These are phyloP conservation scores for Cerioporus squamosus DNA, from an alignment of 1,284 basidiomycete genomes.

Conservation along the genomic window DNA sequence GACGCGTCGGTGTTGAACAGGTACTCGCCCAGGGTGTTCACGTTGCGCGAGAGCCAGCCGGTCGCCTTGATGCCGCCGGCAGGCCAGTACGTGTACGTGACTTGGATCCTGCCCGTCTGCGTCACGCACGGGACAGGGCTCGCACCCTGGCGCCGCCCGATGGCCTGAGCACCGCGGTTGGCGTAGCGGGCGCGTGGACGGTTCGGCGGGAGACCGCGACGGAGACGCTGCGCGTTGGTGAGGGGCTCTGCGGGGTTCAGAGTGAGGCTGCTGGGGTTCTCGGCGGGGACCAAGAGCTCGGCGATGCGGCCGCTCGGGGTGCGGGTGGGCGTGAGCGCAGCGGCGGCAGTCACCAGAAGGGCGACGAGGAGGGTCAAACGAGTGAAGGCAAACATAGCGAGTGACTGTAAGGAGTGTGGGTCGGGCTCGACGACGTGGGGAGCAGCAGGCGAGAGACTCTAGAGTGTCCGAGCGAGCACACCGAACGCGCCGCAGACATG, in stretches of 20 bases:
- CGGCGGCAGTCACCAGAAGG: slow-evolving; percentile 31
- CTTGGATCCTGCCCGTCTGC: slow-evolving; percentile 18
- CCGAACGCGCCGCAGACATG: too few relatives aligned
- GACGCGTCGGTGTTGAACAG: slow-evolving; percentile 9
- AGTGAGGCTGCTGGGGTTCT: background rate
- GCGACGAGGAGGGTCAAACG: slow-evolving; percentile 30
- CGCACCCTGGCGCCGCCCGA: slow-evolving; percentile 18
- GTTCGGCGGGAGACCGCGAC: slow-evolving; percentile 29
- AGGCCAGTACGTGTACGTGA: background rate
- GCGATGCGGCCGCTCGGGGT: slow-evolving; percentile 21
- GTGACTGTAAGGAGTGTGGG: slow-evolving; percentile 21
- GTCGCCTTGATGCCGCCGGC: background rate
- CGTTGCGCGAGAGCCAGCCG: slow-evolving; percentile 11
- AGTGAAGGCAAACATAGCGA: slow-evolving; percentile 51
- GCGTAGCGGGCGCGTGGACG: slow-evolving; percentile 19
- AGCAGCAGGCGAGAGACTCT: too few relatives aligned
- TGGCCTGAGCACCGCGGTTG: slow-evolving; percentile 3
- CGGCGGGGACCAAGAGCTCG: slow-evolving; percentile 4
- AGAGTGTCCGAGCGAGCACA: too few relatives aligned
- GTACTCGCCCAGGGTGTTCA: slow-evolving; percentile 31
- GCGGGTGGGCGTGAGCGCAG: slow-evolving; percentile 27
- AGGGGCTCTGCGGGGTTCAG: background rate
- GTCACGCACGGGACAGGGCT: slow-evolving; percentile 4
- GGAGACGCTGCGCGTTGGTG: slow-evolving; percentile 30
- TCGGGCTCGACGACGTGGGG: too few relatives aligned